phyloP scores from a whole-genome alignment of 73 alveolate genomes.

The Paramecium bursaria region DNA sequence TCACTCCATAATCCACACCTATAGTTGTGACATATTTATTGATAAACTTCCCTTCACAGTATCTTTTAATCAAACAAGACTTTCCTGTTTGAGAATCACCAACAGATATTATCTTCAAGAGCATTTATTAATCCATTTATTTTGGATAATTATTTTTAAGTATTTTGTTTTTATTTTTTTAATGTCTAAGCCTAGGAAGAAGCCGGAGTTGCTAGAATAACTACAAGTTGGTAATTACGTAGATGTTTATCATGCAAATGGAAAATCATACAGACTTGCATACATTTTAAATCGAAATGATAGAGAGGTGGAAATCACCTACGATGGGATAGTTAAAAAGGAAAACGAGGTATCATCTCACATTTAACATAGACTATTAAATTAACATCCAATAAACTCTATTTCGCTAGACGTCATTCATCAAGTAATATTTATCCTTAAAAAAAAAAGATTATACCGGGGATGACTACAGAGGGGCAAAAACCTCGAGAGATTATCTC shows the following conservation, averaged over 20 bases:
- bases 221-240: slow-evolving; percentile 49
- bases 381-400: slow-evolving; percentile 5
- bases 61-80: slow-evolving; percentile 96
- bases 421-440: neutral
- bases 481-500: slow-evolving; percentile 32
- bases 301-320: slow-evolving; percentile 42
- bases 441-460: slow-evolving; percentile 29
- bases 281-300: slow-evolving; percentile 28
- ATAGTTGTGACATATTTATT: slow-evolving; percentile 96
- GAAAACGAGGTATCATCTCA: slow-evolving; percentile 13
- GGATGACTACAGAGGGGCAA: slow-evolving; percentile 24
- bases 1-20: slow-evolving; percentile 99
- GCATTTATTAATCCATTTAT: slow-evolving; percentile 63
- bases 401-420: slow-evolving; percentile 27
- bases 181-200: slow-evolving; percentile 53
- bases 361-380: neutral
- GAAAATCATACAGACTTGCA: slow-evolving; percentile 22
- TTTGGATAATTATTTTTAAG: too few species aligned
- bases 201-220: slow-evolving; percentile 53
- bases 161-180: too few species aligned
- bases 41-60: slow-evolving; percentile 98
- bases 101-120: slow-evolving; percentile 88
- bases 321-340: slow-evolving; percentile 47
- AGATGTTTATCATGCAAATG: slow-evolving; percentile 34
- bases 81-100: slow-evolving; percentile 99